These are phyloP conservation scores for Graphilbum fragrans DNA, from an alignment of 2,329 filamentous ascomycete species.

Conservation along the genomic window DNA sequence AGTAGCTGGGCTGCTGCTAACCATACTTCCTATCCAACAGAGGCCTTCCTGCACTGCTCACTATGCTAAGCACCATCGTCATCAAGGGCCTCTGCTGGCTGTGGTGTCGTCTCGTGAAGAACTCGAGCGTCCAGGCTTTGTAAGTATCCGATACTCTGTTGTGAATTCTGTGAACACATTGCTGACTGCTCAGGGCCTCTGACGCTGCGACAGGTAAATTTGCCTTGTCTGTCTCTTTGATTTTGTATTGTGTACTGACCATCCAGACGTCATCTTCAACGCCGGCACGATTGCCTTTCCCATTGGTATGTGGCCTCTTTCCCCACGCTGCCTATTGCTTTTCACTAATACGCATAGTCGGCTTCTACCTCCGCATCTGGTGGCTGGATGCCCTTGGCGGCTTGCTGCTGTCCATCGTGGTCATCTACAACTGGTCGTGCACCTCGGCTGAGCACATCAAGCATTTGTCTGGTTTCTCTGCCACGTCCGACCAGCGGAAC, in stretches of 20 bases:
- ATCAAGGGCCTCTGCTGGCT: slow-evolving; percentile 77
- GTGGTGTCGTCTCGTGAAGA: slow-evolving; percentile 77
- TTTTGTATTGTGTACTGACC: neutral
- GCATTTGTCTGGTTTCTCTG: slow-evolving; percentile 68
- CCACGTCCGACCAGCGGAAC: slow-evolving; percentile 70
- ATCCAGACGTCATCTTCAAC: slow-evolving; percentile 69
- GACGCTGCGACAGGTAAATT: slow-evolving; percentile 16
- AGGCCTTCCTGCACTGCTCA: slow-evolving; percentile 57
- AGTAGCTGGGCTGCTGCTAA: neutral
- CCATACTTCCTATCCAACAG: slow-evolving; percentile 11
- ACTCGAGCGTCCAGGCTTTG: slow-evolving; percentile 74
- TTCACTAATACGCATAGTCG: slow-evolving; percentile 31
- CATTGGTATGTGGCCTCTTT: slow-evolving; percentile 35
- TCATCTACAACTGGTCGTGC: slow-evolving; percentile 67
- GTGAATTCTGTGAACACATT: too few relatives aligned
- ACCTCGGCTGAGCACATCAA: slow-evolving; percentile 68
- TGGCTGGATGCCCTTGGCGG: slow-evolving; percentile 76
- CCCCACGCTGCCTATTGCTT: neutral
- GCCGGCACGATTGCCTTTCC: slow-evolving; percentile 81
- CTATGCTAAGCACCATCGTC: slow-evolving; percentile 71
- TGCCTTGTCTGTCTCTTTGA: neutral
- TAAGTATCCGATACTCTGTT: slow-evolving; percentile 18
- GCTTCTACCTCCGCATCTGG: slow-evolving; percentile 67
- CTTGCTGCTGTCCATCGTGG: slow-evolving; percentile 62
- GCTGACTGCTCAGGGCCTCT: slow-evolving; percentile 12